Conservation (phyloP, 23 red algal species). For the Gracilaria gracilis region DNA sequence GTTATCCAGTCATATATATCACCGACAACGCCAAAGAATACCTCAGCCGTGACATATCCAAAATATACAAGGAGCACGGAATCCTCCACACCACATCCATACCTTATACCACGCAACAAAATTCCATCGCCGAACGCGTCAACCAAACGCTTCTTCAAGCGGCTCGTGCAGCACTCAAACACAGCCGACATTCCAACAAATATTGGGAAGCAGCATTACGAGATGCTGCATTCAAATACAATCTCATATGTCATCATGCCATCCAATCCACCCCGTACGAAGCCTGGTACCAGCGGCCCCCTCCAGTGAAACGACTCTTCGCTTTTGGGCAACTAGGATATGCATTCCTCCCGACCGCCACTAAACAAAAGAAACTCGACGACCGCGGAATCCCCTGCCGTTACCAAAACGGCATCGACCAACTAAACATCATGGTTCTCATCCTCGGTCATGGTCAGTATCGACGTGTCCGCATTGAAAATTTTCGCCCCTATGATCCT, state of each 20-base stretch:
- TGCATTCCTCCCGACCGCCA: background rate
- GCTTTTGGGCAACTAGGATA: conserved; percentile 32
- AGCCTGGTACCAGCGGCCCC: background rate
- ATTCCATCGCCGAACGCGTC: background rate
- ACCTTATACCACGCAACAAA: conserved; percentile 7
- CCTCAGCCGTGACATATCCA: background rate
- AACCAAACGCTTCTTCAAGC: background rate
- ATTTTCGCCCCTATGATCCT: conserved; percentile 38
- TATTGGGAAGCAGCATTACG: background rate
- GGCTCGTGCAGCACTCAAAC: background rate
- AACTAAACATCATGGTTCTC: background rate
- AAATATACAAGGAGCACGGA: background rate
- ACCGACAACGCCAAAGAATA: background rate
- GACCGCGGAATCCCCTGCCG: background rate
- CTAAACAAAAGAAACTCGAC: conserved; percentile 7
- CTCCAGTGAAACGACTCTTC: background rate
- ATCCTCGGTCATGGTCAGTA: background rate
- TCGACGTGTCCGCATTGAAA: background rate
- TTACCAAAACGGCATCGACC: conserved; percentile 10
- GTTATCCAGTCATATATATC: background rate
- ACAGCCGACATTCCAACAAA: background rate
- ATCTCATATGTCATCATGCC: background rate
- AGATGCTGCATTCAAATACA: conserved; percentile 5
- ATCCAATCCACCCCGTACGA: background rate
- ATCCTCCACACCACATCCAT: background rate